Evolutionary conservation across 306 rosid genomes (phyloP), one percentile per base, ranked within the genome.

Genomic region (Quercus parvula): DNA sequence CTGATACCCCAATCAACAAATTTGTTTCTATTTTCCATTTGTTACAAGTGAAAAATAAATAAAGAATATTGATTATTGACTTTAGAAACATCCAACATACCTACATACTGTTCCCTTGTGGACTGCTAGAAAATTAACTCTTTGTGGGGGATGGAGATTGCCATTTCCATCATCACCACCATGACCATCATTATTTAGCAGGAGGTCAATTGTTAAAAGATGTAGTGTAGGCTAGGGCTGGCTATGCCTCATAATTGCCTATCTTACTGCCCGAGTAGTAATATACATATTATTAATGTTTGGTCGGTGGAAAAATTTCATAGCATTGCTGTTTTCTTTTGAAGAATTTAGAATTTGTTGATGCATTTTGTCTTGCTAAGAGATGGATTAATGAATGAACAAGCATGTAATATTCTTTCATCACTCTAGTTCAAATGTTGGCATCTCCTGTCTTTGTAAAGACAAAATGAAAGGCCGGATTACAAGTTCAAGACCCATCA

Each of bases 1-100:
- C 80, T 78, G 24, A 85, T 77, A 63, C 81, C 78, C 12, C 31
- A 58, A 72, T 25, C 66, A n/a, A 15, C 49, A 0, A 7, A 70
- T 20, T 18, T 25, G 58, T 76, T 49, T 55, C 33, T 28, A 2
- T 44, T 56, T 4, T 66, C 72, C 41, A 25, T 61, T 74, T 22
- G 30, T 20, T 15, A 19, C 57, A 70, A 2, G 52, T 49, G 44
- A 33, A 6, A 61, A 28, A n/a, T 35, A 68, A 68, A 8, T 33
- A 22, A 67, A 19, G 71, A 14, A 62, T 67, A 67, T 44, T 12
- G 72, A 25, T 33, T 68, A 33, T 24, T 24, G 72, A 24, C 20
- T 68, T 54, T 68, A 33, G 54, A 33, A 33, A 35, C 72, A 68
- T 19, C 25, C 52, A 68, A 33, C 72, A 19, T 0, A 6, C 4